A percentile compares a stretch with the other conserved stretches of the same genome.
Evolutionary conservation across 2,329 filamentous ascomycete species (phyloP).

Genomic region (Cordyceps cateniannulata): DNA sequence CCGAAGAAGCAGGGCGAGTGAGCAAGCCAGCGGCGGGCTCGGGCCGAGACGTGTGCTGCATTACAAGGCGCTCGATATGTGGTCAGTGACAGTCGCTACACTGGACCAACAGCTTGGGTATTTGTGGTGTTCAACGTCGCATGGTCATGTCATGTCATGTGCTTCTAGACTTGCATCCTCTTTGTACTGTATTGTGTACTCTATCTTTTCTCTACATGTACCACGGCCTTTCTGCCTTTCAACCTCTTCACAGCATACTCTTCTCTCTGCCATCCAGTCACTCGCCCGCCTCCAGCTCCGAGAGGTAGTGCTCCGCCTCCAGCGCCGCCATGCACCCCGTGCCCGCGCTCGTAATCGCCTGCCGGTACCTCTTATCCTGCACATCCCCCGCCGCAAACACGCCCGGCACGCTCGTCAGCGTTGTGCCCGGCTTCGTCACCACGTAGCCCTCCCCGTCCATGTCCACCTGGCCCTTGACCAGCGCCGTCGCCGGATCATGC

Average conservation of each 20-base stretch:
- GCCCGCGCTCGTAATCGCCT: slow-evolving; percentile 95
- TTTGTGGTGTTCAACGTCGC: too few relatives aligned
- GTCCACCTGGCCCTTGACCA: slow-evolving; percentile 86
- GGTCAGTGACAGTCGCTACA: too few relatives aligned
- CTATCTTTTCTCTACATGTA: neutral
- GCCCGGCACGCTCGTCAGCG: slow-evolving; percentile 79
- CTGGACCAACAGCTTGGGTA: too few relatives aligned
- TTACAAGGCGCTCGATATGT: too few relatives aligned
- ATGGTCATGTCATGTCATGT: too few relatives aligned
- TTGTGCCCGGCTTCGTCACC: slow-evolving; percentile 79
- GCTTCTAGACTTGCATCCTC: too few relatives aligned
- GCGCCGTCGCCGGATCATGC: slow-evolving; percentile 84
- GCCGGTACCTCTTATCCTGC: slow-evolving; percentile 96
- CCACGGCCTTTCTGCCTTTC: neutral
- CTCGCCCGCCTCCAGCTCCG: slow-evolving; percentile 58
- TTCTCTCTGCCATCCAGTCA: slow-evolving; percentile 2
- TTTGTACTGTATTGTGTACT: neutral
- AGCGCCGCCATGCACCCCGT: slow-evolving; percentile 93
- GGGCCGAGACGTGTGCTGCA: too few relatives aligned
- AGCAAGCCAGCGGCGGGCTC: neutral
- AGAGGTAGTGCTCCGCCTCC: slow-evolving; percentile 89
- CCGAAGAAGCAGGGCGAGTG: neutral
- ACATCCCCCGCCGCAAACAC: slow-evolving; percentile 97
- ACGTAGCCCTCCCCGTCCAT: slow-evolving; percentile 90
- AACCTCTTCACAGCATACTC: slow-evolving; percentile 6